A percentile compares a stretch with the other conserved stretches of the same genome.
phyloP scores from a whole-genome alignment of 148 eudicot species.

The Rhododendron henanense region DNA sequence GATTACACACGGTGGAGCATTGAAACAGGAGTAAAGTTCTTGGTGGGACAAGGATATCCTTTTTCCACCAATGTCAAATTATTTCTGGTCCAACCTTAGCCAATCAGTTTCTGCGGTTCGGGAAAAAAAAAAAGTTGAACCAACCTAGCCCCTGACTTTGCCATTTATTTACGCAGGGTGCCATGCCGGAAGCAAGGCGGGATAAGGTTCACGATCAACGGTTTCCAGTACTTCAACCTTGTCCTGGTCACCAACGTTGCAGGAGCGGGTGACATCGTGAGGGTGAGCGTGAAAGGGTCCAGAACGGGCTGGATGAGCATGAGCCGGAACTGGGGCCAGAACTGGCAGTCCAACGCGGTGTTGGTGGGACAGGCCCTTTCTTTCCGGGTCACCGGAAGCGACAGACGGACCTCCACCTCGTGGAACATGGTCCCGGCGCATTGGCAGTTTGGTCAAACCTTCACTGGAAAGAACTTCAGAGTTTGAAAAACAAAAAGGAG shows the following conservation, averaged over 20 bases:
- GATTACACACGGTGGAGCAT: background rate
- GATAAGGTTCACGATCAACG: conserved; percentile 68
- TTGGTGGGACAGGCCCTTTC: conserved; percentile 64
- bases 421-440: conserved; percentile 57
- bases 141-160: background rate
- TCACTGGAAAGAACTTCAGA: conserved; percentile 62
- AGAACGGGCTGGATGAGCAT: conserved; percentile 60
- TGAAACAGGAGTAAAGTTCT: background rate
- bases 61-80: background rate
- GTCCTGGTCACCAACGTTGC: conserved; percentile 63
- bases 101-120: background rate
- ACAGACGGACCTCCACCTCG: conserved; percentile 53
- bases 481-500: conserved; percentile 6
- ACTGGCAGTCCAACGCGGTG: conserved; percentile 66
- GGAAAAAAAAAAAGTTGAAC: background rate
- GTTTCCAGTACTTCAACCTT: conserved; percentile 71
- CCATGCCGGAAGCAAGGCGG: conserved; percentile 75
- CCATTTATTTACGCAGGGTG: conserved; percentile 32
- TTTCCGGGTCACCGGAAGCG: conserved; percentile 56
- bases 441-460: conserved; percentile 78
- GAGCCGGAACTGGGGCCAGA: conserved; percentile 84
- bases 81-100: background rate
- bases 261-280: conserved; percentile 63
- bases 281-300: conserved; percentile 49
- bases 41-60: background rate